These are phyloP conservation scores for Phlebopus sp. DNA, from an alignment of 1,284 basidiomycete genomes.

Conservation along the genomic window DNA sequence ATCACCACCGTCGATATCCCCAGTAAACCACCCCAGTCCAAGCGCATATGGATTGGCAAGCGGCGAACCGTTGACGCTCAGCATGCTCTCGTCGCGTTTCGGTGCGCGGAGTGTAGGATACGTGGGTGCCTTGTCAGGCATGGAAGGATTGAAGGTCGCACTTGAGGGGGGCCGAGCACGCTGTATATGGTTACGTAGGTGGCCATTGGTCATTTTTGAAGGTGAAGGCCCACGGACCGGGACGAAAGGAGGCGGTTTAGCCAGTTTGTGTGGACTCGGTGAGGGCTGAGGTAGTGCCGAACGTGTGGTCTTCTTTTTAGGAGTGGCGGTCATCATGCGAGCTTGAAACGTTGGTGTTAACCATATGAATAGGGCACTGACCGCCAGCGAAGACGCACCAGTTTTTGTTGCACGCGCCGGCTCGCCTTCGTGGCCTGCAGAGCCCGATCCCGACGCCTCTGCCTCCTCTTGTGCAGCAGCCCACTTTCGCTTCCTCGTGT, in stretches of 20 bases:
- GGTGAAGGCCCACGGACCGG: conserved; percentile 43
- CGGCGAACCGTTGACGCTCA: conserved; percentile 75
- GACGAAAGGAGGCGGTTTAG: conserved; percentile 24
- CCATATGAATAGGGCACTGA: neutral
- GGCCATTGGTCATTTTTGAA: conserved; percentile 34
- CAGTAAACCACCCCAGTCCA: conserved; percentile 50
- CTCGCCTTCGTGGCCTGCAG: conserved; percentile 33
- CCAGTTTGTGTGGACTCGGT: conserved; percentile 54
- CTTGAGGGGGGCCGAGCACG: conserved; percentile 56
- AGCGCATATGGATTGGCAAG: conserved; percentile 69
- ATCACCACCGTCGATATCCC: conserved; percentile 31
- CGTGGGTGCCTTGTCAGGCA: conserved; percentile 59
- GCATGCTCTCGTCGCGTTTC: conserved; percentile 66
- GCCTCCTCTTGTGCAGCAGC: conserved; percentile 57
- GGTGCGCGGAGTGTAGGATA: conserved; percentile 58
- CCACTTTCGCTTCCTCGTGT: conserved; percentile 72
- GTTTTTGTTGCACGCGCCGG: conserved; percentile 53
- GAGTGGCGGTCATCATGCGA: conserved; percentile 48
- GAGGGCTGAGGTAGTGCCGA: conserved; percentile 42
- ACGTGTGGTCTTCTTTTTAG: conserved; percentile 49
- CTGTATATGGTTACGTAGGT: conserved; percentile 5
- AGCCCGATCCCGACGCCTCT: conserved; percentile 35
- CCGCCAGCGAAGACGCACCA: conserved; percentile 40
- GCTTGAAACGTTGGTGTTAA: conserved; percentile 36
- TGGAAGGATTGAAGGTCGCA: conserved; percentile 65